phyloP scores from a whole-genome alignment of 805 yeast genomes.

The Candida verbasci region DNA sequence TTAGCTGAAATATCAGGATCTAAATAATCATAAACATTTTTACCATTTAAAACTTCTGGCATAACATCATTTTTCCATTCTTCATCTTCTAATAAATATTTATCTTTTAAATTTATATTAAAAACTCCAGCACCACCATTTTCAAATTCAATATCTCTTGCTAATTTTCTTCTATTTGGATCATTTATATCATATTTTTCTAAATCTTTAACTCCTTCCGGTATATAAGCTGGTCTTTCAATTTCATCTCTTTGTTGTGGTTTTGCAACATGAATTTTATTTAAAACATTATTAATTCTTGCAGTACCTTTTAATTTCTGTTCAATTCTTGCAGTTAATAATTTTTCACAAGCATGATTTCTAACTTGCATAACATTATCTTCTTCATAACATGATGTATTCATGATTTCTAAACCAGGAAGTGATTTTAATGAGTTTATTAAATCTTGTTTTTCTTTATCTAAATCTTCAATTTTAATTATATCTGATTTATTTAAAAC shows the following conservation, averaged over 20 bases:
- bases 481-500: conserved; percentile 95
- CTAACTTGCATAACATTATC: conserved; percentile 94
- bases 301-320: conserved; percentile 92
- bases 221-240: conserved; percentile 75
- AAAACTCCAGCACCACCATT: conserved; percentile 99
- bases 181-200: conserved; percentile 73
- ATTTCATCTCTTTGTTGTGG: conserved; percentile 88
- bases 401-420: conserved; percentile 88
- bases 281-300: conserved; percentile 81
- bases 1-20: conserved; percentile 94
- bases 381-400: conserved; percentile 89
- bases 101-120: conserved; percentile 89
- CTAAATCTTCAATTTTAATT: conserved; percentile 78
- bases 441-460: conserved; percentile 66
- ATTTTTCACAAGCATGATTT: conserved; percentile 95
- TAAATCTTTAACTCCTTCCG: conserved; percentile 61
- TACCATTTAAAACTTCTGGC: conserved; percentile 96
- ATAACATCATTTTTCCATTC: conserved; percentile 96
- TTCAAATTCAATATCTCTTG: conserved; percentile 86
- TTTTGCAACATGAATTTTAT: conserved; percentile 90
- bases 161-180: conserved; percentile 76
- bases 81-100: conserved; percentile 87
- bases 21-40: conserved; percentile 93
- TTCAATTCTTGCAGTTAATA: conserved; percentile 92
- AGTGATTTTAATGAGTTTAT: conserved; percentile 59